Evolutionary conservation across 1,284 basidiomycete species (phyloP).

Genomic region (Fomitopsis schrenkii): DNA sequence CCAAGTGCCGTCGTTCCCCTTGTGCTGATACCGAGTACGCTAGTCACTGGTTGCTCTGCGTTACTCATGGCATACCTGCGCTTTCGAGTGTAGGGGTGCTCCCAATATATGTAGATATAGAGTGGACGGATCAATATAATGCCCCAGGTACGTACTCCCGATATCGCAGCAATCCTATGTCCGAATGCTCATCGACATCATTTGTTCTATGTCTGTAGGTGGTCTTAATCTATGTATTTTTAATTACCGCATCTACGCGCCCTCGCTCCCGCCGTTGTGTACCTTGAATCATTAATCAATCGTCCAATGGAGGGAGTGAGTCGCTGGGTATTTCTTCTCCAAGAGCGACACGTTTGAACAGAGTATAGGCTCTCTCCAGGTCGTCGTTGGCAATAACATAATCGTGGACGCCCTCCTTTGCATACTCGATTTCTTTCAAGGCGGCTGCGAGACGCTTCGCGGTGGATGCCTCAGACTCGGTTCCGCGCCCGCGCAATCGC

Average conservation of each 20-base stretch:
- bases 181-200: background rate
- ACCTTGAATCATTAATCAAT: constrained; percentile 26
- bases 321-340: constrained; percentile 57
- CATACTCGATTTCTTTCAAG: constrained; percentile 83
- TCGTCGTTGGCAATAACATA: constrained; percentile 92
- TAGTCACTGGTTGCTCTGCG: constrained; percentile 85
- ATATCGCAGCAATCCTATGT: background rate
- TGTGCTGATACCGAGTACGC: background rate
- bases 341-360: constrained; percentile 69
- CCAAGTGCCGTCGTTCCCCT: background rate
- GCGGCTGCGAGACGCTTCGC: constrained; percentile 80
- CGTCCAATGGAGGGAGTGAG: constrained; percentile 53
- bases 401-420: constrained; percentile 76
- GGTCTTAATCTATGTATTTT: constrained; percentile 1
- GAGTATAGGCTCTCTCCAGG: constrained; percentile 76
- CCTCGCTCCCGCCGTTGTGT: background rate
- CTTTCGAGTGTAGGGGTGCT: constrained; percentile 41
- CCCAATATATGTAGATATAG: background rate
- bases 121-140: background rate
- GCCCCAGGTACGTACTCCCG: background rate
- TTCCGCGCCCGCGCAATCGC: constrained; percentile 79
- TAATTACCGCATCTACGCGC: background rate
- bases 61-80: constrained; percentile 83
- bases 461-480: constrained; percentile 78
- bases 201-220: background rate